Conservation (phyloP, 495 filamentous ascomycete species). For the Neurospora intermedia region DNA sequence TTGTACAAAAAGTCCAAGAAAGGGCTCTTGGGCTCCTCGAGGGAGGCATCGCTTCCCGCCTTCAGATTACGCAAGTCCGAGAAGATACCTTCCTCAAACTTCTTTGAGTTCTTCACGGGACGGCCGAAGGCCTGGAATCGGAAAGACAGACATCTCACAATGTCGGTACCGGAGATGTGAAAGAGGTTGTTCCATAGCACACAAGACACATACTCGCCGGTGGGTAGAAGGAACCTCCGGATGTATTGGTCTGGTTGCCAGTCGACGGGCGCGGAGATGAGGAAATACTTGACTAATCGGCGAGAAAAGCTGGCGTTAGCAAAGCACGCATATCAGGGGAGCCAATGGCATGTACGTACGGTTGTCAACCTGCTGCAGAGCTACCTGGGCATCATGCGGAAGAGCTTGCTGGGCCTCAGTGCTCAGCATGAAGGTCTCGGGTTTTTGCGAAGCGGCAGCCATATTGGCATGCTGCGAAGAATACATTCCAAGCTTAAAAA, state of each 20-base stretch:
- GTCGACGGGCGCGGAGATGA: slow-evolving; percentile 96
- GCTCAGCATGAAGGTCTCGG: slow-evolving; percentile 97
- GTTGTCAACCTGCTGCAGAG: slow-evolving; percentile 96
- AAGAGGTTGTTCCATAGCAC: slow-evolving; percentile 98
- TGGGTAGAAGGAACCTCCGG: slow-evolving; percentile 85
- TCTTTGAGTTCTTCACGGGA: slow-evolving; percentile 98
- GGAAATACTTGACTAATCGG: slow-evolving; percentile 89
- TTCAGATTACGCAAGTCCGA: slow-evolving; percentile 97
- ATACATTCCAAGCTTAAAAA: slow-evolving; percentile 35
- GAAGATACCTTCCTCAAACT: slow-evolving; percentile 99
- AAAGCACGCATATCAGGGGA: not conserved
- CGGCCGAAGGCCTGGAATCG: slow-evolving; percentile 97
- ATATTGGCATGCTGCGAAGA: slow-evolving; percentile 40
- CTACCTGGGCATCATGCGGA: slow-evolving; percentile 93
- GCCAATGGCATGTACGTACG: slow-evolving; percentile 46
- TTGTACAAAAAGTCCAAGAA: slow-evolving; percentile 99
- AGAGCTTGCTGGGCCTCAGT: slow-evolving; percentile 92
- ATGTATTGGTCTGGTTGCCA: slow-evolving; percentile 97
- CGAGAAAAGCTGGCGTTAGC: slow-evolving; percentile 4
- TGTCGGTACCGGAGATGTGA: slow-evolving; percentile 97
- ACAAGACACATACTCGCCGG: slow-evolving; percentile 97
- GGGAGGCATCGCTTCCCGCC: slow-evolving; percentile 94
- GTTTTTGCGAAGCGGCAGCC: slow-evolving; percentile 56
- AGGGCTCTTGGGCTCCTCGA: slow-evolving; percentile 96
- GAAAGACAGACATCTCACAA: slow-evolving; percentile 95